Evolutionary conservation across 768 basidiomycete genomes (phyloP).

Genomic region (Cystobasidium ongulense): DNA sequence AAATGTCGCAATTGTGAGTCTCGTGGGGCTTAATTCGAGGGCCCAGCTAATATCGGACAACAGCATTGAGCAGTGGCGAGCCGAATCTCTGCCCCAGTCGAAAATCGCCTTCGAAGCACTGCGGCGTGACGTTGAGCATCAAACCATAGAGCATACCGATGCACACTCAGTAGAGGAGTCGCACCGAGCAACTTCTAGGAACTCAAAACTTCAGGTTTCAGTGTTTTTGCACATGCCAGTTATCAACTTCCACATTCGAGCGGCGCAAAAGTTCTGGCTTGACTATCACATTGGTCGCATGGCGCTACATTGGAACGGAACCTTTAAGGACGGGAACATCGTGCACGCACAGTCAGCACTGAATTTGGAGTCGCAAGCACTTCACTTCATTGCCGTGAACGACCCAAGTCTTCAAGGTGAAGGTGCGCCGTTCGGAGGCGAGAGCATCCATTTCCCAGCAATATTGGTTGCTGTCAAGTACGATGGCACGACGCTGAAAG

Average conservation of each 20-base stretch:
- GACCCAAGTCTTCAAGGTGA: not conserved
- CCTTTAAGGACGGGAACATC: not conserved
- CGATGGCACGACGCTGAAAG: constrained; percentile 47
- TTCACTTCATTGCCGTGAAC: constrained; percentile 33
- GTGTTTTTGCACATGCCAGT: constrained; percentile 24
- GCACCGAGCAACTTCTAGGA: not conserved
- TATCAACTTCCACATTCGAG: constrained; percentile 33
- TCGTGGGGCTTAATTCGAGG: not conserved
- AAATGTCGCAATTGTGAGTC: constrained; percentile 26
- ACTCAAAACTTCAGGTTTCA: not conserved
- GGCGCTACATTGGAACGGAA: not conserved
- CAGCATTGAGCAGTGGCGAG: constrained; percentile 73
- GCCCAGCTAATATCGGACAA: constrained; percentile 40
- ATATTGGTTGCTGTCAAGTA: not conserved
- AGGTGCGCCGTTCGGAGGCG: not conserved
- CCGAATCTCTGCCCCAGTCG: constrained; percentile 62
- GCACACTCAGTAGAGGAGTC: not conserved
- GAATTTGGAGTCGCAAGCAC: constrained; percentile 31
- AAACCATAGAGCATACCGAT: not conserved
- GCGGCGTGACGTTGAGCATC: constrained; percentile 28
- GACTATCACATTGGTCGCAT: constrained; percentile 32
- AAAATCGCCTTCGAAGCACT: constrained; percentile 34
- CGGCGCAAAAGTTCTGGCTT: constrained; percentile 35
- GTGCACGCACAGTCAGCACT: constrained; percentile 28
- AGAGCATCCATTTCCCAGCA: constrained; percentile 13